These are phyloP conservation scores for Pseudogymnoascus sp. DNA, from an alignment of 2,329 filamentous ascomycete species.

Conservation along the genomic window DNA sequence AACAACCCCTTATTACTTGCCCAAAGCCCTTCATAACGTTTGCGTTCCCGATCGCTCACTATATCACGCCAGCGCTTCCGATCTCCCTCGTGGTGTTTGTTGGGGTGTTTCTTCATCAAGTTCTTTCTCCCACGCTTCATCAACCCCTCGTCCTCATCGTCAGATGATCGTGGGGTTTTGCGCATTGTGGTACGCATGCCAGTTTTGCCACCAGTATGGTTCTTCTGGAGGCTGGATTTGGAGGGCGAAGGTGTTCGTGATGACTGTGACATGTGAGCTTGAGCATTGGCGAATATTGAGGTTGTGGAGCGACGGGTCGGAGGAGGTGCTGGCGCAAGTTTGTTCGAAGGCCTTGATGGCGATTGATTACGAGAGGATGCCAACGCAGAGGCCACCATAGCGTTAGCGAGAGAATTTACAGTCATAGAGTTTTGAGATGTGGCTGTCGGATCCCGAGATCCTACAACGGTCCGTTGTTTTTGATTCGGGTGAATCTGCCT, in stretches of 20 bases:
- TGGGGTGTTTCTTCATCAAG: slow-evolving; percentile 54
- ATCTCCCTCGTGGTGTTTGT: slow-evolving; percentile 67
- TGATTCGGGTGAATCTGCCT: background rate
- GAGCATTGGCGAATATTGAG: slow-evolving; percentile 32
- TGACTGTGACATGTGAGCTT: slow-evolving; percentile 26
- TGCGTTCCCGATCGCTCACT: slow-evolving; percentile 63
- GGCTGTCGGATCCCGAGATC: background rate
- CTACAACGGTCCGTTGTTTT: background rate
- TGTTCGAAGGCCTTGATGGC: slow-evolving; percentile 22
- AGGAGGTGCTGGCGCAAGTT: slow-evolving; percentile 24
- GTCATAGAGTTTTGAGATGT: slow-evolving; percentile 32
- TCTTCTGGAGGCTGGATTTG: slow-evolving; percentile 22
- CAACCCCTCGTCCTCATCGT: background rate
- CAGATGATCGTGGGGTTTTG: slow-evolving; percentile 33
- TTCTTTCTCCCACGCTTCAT: slow-evolving; percentile 34
- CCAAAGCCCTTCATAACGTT: slow-evolving; percentile 77
- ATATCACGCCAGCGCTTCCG: slow-evolving; percentile 69
- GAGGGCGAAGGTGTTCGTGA: slow-evolving; percentile 35
- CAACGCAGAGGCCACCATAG: slow-evolving; percentile 67
- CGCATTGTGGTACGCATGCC: slow-evolving; percentile 60
- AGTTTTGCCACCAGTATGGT: slow-evolving; percentile 28
- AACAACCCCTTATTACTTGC: slow-evolving; percentile 63
- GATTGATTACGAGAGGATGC: slow-evolving; percentile 50
- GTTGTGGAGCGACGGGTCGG: slow-evolving; percentile 27
- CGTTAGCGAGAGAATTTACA: slow-evolving; percentile 59